Evolutionary conservation across 192 early-diverging fungal species (phyloP).

Genomic region (Rhizophagus clarus): DNA sequence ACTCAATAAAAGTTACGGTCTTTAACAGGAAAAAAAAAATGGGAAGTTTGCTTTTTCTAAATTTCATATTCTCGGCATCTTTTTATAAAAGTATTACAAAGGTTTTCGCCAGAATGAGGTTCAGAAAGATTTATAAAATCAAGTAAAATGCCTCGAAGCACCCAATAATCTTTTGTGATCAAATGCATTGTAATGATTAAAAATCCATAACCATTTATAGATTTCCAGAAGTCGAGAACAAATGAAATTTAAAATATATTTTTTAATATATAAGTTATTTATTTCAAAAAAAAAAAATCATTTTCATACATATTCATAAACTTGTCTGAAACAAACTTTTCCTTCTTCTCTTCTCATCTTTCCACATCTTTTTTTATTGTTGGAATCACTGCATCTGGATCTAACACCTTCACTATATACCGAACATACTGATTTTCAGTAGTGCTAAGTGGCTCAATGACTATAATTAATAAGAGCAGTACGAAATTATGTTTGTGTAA

Average conservation of each 20-base stretch:
- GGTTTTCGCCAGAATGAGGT: background rate
- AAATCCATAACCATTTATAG: background rate
- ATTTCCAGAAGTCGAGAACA: no score
- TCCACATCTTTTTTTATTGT: background rate
- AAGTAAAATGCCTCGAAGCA: background rate
- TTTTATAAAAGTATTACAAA: background rate
- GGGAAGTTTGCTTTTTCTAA: background rate
- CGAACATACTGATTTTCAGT: conserved; percentile 8
- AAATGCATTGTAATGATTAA: background rate
- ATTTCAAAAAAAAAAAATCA: no score
- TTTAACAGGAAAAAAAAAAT: no score
- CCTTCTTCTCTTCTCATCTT: background rate
- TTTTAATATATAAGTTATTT: no score
- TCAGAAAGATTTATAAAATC: conserved; percentile 4
- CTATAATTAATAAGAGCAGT: background rate
- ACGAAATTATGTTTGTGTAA: conserved; percentile 1
- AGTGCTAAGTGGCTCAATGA: background rate
- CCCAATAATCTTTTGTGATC: conserved; percentile 1
- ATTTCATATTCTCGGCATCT: no score
- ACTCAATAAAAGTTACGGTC: background rate
- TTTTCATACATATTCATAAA: no score
- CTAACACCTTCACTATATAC: background rate
- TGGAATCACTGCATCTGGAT: background rate
- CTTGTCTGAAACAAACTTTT: background rate
- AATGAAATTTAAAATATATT: no score